Conservation (phyloP, 1,284 basidiomycete species). For the Singerocomus rubriflavus region DNA sequence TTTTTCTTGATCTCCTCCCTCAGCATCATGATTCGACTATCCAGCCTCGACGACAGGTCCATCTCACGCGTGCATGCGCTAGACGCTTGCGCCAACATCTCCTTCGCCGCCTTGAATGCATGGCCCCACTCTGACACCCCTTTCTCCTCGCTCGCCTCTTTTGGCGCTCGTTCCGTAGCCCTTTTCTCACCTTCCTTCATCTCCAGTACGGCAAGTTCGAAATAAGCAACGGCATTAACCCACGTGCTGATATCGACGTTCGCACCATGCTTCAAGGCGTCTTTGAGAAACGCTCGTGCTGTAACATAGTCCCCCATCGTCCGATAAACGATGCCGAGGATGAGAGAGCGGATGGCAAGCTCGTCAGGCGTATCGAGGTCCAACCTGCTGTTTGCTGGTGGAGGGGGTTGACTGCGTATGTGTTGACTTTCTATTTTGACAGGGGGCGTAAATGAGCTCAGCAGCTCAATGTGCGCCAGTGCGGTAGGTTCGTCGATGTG, state of each 20-base stretch:
- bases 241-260: slow-evolving; percentile 53
- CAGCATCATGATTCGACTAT: slow-evolving; percentile 66
- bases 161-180: slow-evolving; percentile 3
- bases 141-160: slow-evolving; percentile 7
- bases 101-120: slow-evolving; percentile 45
- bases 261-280: slow-evolving; percentile 44
- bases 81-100: slow-evolving; percentile 52
- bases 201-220: slow-evolving; percentile 66
- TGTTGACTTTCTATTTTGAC: slow-evolving; percentile 38
- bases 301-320: slow-evolving; percentile 46
- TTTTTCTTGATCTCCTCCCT: slow-evolving; percentile 66
- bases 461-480: slow-evolving; percentile 52
- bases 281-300: slow-evolving; percentile 48
- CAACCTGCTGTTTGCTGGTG: slow-evolving; percentile 4
- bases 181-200: slow-evolving; percentile 51
- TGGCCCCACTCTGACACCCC: slow-evolving; percentile 42
- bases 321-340: slow-evolving; percentile 65
- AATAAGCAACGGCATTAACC: slow-evolving; percentile 61
- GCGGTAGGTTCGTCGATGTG: slow-evolving; percentile 53
- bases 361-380: slow-evolving; percentile 70
- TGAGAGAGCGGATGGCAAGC: slow-evolving; percentile 60
- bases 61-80: slow-evolving; percentile 48
- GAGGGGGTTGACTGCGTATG: slow-evolving; percentile 17
- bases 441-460: slow-evolving; percentile 45
- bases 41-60: slow-evolving; percentile 65